A percentile compares a stretch with the other conserved stretches of the same genome.
Evolutionary conservation across 306 rosid species (phyloP).

Genomic region (Comarum palustre): DNA sequence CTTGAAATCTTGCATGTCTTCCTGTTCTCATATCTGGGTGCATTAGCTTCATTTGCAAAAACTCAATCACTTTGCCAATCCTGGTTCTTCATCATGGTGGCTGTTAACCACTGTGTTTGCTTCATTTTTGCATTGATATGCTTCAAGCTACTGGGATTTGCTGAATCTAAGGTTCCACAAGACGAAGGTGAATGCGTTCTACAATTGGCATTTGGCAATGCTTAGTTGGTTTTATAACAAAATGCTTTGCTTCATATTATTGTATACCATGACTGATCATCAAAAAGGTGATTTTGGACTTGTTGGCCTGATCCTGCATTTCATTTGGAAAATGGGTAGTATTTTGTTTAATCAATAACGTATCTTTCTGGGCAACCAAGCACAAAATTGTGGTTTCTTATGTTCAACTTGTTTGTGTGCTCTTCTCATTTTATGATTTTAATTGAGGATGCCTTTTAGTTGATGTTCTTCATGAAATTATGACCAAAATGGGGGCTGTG

Average conservation of each 20-base stretch:
- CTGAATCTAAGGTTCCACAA: constrained; percentile 47
- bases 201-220: not conserved
- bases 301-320: not conserved
- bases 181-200: constrained; percentile 49
- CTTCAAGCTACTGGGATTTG: constrained; percentile 41
- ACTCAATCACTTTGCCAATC: not conserved
- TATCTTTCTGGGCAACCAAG: not conserved
- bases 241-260: not conserved
- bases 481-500: not conserved
- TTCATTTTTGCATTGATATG: constrained; percentile 33
- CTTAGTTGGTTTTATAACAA: constrained; percentile 8
- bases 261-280: not conserved
- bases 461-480: constrained; percentile 17
- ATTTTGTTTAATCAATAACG: not conserved
- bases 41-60: not conserved
- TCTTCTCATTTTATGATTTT: not conserved
- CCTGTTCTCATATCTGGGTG: not conserved
- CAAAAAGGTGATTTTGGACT: not conserved
- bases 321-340: not conserved
- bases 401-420: not conserved
- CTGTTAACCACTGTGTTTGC: constrained; percentile 25
- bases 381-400: not conserved
- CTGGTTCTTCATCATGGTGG: constrained; percentile 34
- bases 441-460: constrained; percentile 1
- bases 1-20: not conserved